Evolutionary conservation across 192 early-diverging fungal species (phyloP), one percentile per base, ranked within the genome.

Genomic region (Backusella sp.): DNA sequence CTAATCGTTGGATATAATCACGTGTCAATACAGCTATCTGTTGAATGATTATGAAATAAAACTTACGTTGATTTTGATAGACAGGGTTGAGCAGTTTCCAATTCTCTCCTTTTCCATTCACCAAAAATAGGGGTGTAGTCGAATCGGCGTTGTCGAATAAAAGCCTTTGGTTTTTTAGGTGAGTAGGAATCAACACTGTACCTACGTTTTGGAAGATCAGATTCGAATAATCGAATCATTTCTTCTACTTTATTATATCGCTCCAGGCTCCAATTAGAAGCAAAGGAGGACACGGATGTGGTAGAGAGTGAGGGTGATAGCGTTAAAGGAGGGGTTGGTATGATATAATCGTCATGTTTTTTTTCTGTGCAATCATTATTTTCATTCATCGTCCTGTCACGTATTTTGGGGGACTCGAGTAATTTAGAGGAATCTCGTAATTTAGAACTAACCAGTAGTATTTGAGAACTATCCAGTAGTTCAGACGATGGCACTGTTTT

Each of bases 221-320:
- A 62, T 26, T 62, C 56, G 4, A 62, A 62, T 23, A 62, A 62
- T 28, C 56, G 56, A 28, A 62, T 28, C 56, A 62, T 62, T 14
- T 62, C 56, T 62, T 62, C 56, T 62, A 62, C 56, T 62, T 62
- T 62, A 62, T 14, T 62, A 62, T 26, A 23, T 62, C 56, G 21
- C 26, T 62, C 56, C 23, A 62, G 56, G 21, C 56, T 62, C 56
- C 56, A 62, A 62, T 28, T 62, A 49, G 72, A 52, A 44, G 19
- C 15, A 41, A 39, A 46, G 44, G 70, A 46, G 9, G 42, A 71
- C 19, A 46, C 1, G 11, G 35, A 39, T 6, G 53, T n/a, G 72
- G 53, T 73, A 19, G 72, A 73, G 23, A 59, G 46, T 19, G 72
- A 73, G 9, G 53, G 32, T 32, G 72, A 73, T 36, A 56, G 30